A percentile compares a stretch with the other conserved stretches of the same genome.
These are phyloP conservation scores for Euphorbia tirucalli DNA, from an alignment of 345 rosid genomes.

Conservation along the genomic window DNA sequence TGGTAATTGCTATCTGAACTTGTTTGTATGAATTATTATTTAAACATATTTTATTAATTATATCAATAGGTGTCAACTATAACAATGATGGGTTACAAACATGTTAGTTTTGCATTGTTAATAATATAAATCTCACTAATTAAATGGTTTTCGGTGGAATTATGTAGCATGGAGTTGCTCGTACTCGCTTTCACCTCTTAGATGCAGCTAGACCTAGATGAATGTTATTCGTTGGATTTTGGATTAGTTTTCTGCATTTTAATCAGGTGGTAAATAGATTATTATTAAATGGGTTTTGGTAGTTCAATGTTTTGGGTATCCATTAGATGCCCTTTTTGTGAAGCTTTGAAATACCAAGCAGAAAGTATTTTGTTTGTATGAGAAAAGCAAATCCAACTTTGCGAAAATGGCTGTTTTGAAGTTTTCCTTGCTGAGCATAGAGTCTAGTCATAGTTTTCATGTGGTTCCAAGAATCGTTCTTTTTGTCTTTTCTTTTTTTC, in stretches of 20 bases:
- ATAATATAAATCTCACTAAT: no score
- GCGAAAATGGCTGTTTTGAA: not conserved
- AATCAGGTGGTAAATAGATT: not conserved
- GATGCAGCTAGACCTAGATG: no score
- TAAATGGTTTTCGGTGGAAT: not conserved
- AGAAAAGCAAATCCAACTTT: not conserved
- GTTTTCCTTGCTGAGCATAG: not conserved
- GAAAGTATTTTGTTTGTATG: not conserved
- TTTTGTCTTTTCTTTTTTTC: no score
- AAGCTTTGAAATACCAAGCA: not conserved
- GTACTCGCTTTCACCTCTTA: no score
- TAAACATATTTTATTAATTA: no score
- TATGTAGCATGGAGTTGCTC: slow-evolving; percentile 1
- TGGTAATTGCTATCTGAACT: no score
- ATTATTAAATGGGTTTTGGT: no score
- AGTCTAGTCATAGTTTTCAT: not conserved
- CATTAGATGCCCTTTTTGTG: not conserved
- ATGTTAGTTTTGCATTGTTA: no score
- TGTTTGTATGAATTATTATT: no score
- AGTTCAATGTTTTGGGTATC: not conserved
- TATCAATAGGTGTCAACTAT: no score
- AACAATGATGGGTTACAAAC: no score
- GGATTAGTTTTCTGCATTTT: not conserved
- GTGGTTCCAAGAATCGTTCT: no score
- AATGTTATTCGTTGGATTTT: not conserved